Base-by-base conservation (phyloP, 1,139 yeast genomes). In the Candida sp. region DNA sequence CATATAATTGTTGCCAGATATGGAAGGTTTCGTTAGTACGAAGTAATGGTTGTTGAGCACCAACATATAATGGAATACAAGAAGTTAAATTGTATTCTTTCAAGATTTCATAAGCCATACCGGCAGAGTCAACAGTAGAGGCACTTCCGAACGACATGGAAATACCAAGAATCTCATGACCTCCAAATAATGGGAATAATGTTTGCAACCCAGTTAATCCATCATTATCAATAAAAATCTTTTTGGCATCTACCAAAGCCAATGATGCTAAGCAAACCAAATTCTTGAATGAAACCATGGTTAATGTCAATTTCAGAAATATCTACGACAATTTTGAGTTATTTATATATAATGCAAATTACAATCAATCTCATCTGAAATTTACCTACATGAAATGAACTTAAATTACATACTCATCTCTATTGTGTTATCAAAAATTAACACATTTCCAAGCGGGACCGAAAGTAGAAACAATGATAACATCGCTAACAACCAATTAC, bases 141-240 rank as follows among this genome's bases (percentile, higher is more conserved):
- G 69, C 50, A 36, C 68, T 63, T 32, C 75, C 75, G 44, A 69
- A 65, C 45, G 65, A 58, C 38, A 64, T 63, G 12, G 74, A 66
- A 21, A 66, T 38, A 40, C 75, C 75, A 22, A 69, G 59, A 23
- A 69, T 58, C 41, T 69, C 73, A 48, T 61, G 58, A 9, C 70
- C 74, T 5, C 64, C 70, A 38, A 61, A 53, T n/a, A 69, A 44
- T 8, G 74, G 74, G 47, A 68, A 57, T 42, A 67, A 50, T 4
- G 66, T 51, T 40, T 66, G 62, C 48, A 63, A 54, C 35, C 69
- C 61, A 11, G 57, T 53, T 21, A 61, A 53, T 23, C 71, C 72
- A 52, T 69, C 75, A 50, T 69, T 68, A 39, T 69, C 74, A 42
- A 69, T 64, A 51, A 68, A 69, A 37, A 68, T 60, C 49, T 68